A percentile compares a stretch with the other conserved stretches of the same genome.
phyloP scores from a whole-genome alignment of 768 basidiomycete species.

The Boletus reticuloceps region DNA sequence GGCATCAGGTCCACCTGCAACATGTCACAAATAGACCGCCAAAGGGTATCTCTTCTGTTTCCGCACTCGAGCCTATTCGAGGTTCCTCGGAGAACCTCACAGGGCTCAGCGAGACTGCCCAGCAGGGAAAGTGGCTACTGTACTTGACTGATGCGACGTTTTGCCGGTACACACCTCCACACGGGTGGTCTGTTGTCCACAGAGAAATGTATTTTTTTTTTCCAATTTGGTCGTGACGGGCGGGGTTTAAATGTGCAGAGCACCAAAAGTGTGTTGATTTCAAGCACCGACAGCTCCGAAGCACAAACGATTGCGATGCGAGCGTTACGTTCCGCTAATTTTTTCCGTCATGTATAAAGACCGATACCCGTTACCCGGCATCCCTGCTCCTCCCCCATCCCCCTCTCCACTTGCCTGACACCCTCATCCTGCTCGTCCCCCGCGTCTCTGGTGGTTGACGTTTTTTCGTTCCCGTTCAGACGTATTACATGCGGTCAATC shows the following conservation, averaged over 20 bases:
- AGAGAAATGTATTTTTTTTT: neutral
- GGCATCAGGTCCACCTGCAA: conserved; percentile 1
- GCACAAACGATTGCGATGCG: neutral
- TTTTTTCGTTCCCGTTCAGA: neutral
- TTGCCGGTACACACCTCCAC: neutral
- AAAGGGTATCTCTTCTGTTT: neutral
- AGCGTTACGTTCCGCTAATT: conserved; percentile 19
- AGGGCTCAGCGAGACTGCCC: neutral
- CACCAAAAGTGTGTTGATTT: conserved; percentile 3
- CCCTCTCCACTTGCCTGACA: neutral
- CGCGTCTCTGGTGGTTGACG: neutral
- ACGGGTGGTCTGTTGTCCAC: neutral
- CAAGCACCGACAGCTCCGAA: conserved; percentile 19
- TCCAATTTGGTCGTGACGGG: conserved; percentile 6
- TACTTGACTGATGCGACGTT: too few species aligned
- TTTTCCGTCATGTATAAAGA: conserved; percentile 17
- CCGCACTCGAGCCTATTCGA: conserved; percentile 2
- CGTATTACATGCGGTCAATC: conserved; percentile 30
- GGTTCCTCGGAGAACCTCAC: neutral
- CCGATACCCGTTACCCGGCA: conserved; percentile 3
- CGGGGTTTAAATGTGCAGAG: conserved; percentile 11
- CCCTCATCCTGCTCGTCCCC: neutral
- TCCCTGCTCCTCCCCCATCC: neutral
- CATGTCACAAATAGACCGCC: conserved; percentile 10
- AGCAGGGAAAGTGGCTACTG: neutral